Conservation (phyloP, 768 basidiomycete species). For the Tephrocybe rancida region DNA sequence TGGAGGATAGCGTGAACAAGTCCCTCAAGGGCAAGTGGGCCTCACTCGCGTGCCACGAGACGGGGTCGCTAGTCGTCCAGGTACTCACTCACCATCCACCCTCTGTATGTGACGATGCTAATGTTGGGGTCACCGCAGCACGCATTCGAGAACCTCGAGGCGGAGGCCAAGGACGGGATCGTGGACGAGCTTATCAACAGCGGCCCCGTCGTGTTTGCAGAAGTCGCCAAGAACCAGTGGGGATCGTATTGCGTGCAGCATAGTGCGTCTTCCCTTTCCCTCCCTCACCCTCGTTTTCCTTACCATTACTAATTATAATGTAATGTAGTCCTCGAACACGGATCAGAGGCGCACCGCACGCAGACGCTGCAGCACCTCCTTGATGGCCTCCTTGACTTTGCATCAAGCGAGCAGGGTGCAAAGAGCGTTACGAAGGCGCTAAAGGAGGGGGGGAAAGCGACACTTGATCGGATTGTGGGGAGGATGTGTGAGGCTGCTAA, state of each 20-base stretch:
- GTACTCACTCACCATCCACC: slow-evolving; percentile 33
- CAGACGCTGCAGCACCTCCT: slow-evolving; percentile 82
- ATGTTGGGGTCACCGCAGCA: slow-evolving; percentile 60
- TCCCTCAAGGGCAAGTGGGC: slow-evolving; percentile 91
- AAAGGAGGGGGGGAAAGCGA: slow-evolving; percentile 82
- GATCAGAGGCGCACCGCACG: slow-evolving; percentile 71
- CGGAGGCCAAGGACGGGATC: slow-evolving; percentile 82
- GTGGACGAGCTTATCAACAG: slow-evolving; percentile 83
- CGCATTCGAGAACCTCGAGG: slow-evolving; percentile 85
- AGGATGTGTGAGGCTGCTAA: slow-evolving; percentile 88
- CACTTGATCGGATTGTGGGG: slow-evolving; percentile 70
- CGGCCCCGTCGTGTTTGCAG: slow-evolving; percentile 64
- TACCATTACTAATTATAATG: not conserved
- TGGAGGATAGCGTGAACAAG: slow-evolving; percentile 69
- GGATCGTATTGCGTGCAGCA: slow-evolving; percentile 88
- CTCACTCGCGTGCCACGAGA: slow-evolving; percentile 86
- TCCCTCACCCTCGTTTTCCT: not conserved
- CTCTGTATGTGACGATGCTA: not conserved
- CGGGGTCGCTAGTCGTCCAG: slow-evolving; percentile 87
- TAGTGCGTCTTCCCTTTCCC: slow-evolving; percentile 47
- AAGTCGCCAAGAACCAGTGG: slow-evolving; percentile 88
- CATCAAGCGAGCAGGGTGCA: slow-evolving; percentile 84
- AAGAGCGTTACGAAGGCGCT: slow-evolving; percentile 87
- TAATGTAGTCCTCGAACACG: slow-evolving; percentile 76
- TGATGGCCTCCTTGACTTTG: slow-evolving; percentile 74